Evolutionary conservation across 371 early-diverging fungal genomes (phyloP), one percentile per base, ranked within the genome.

Genomic region (Enterocytospora artemiae): DNA sequence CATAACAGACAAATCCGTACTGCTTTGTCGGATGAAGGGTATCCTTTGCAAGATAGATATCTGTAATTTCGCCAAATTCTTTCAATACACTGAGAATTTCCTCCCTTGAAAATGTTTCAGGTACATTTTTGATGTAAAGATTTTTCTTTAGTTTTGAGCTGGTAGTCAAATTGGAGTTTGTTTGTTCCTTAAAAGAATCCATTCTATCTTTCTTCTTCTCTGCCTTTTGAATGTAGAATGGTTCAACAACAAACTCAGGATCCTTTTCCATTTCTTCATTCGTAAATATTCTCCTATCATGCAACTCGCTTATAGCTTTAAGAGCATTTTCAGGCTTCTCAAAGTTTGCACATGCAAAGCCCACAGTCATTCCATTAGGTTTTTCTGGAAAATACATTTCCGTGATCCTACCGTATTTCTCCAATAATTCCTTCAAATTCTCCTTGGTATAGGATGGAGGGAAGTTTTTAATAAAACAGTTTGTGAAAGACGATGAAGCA

Each of bases 331-430:
- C 94, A 68, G 83, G 81, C 39, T 85, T 88, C 79, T 93, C 92
- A 79, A 89, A 98, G 84, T 98, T 96, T 53, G 93, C 95, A 71
- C 92, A 96, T 61, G 93, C 96, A 78, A 89, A 93, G 32, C 98
- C 96, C 79, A 86, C 88, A 9, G 65, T 28, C 71, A 88, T 88
- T 36, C 90, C 90, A 39, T 87, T 83, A 32, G 77, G 80, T 31
- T 68, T 71, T 16, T 30, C 14, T 24, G 77, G 74, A 1, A 73
- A 54, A 44, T 31, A 70, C 45, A 79, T 58, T 5, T 73, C 73
- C 16, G 69, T 71, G 36, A 79, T 69, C 33, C 60, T 58, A 39
- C 79, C 79, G 54, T 70, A 69, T 62, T 67, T 54, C 50, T 56
- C 55, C 22, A 76, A 60, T 9, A 72, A 27, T 0, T 51, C 32